Evolutionary conservation across 805 yeast genomes (phyloP), one percentile per base, ranked within the genome.

Genomic region (Yamadazyma olivae): DNA sequence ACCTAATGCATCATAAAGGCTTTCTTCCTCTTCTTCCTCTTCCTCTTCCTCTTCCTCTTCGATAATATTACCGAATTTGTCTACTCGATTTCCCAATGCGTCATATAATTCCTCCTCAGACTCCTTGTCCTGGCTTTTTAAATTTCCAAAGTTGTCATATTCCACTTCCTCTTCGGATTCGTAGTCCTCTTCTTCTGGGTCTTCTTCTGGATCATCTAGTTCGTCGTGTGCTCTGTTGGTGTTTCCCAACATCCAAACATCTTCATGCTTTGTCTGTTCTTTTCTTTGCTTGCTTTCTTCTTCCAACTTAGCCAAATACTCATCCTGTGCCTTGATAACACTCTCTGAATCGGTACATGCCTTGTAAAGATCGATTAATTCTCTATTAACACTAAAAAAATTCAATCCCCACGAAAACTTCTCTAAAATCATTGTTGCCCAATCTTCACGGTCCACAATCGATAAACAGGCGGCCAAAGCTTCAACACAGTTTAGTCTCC

Each of bases 381-480:
- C 96, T 44, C 75, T 74, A 56, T 93, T 93, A 37, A 93, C 77
- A 35, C 83, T 80, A 49, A 93, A 60, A 50, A 93, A 93, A 0
- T 85, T 81, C n/a, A 77, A 74, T 2, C 99, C 99, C 96, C 97
- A 93, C 1, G 95, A 81, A 53, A 93, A 93, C 53, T 90, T 79
- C 32, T 77, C 71, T 43, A 93, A 61, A 13, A 91, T 70, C 41
- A 76, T 73, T 15, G 71, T 75, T 0, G 99, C 98, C 95, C 95
- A 88, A 45, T 90, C 97, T 29, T 66, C 64, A 46, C 79, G 90
- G 0, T 97, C 98, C 2, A 89, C 91, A 39, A 93, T 90, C 1
- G 95, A 95, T 54, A 93, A 83, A 52, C 96, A 88, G 0, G 99
- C 98, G 2, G 99, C 99, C 26, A 93, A 64, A 0, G 99, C 99